Evolutionary conservation across 2,329 filamentous ascomycete genomes (phyloP), one percentile per base, ranked within the genome.

Genomic region (Ambrosiella xylebori): DNA sequence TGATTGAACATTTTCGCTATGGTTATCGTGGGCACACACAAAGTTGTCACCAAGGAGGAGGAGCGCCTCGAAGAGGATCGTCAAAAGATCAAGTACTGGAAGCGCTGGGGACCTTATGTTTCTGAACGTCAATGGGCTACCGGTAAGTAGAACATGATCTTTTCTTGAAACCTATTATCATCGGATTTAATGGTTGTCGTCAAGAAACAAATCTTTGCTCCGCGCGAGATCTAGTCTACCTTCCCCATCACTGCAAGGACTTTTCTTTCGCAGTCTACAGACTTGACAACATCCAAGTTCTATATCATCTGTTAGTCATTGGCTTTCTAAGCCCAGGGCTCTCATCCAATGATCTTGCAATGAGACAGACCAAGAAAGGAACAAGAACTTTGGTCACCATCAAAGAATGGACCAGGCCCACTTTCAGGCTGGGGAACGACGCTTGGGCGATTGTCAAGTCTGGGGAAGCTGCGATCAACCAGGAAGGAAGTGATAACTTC

Each of bases 71-170:
- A 85, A 67, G 82, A 95, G 67, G 91, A 97, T 71, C 81, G 83
- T 61, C 81, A 91, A 63, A 84, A 84, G 63, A 79, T 73, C 63
- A 91, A 88, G 70, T 97, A 97, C 75, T 97, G 91, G 91, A 97
- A 97, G 80, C 88, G 85, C 81, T 96, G 90, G 89, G 91, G 91
- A 58, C 85, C 90, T 27, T 97, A 96, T 67, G 84, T 95, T 65
- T 82, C 90, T 58, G 91, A 97, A 74, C 78, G 90, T 67, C 90
- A 96, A 74, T 96, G 91, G 91, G 89, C 90, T 59, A 95, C 89
- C 64, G 89, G 87, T 86, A 73, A 68, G 79, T 57, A 6, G 12
- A 66, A 37, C 27, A 27, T 27, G 27, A 11, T 51, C 15, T 51
- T 19, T 36, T 36, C 9, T 51, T 35, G 59, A 61, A 35, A 19